Evolutionary conservation across 805 yeast species (phyloP), one percentile per base, ranked within the genome.

Genomic region (Metschnikowia similis): DNA sequence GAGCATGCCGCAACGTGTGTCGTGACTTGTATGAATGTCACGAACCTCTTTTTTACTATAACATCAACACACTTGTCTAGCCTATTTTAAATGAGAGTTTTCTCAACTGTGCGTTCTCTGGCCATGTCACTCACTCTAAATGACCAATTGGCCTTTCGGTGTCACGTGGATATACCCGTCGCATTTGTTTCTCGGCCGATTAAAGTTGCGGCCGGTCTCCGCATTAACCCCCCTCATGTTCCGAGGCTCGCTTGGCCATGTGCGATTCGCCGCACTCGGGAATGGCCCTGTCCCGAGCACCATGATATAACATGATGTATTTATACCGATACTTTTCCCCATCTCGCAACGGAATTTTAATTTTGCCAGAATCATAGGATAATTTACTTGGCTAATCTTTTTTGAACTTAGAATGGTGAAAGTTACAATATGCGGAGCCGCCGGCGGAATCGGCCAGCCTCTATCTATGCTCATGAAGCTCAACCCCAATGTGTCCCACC

Each of bases 391-490:
- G 5, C 21, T 4, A 21, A 1, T 21, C 21, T 21, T 21, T 21
- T 17, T 10, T 9, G 10, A 29, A 11, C 9, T 13, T 4, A n/a
- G 7, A 41, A 71, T 69, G 70, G 74, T 71, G 42, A 74, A 74
- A 65, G 78, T 74, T 50, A 74, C 78, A 35, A 77, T 74, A 46
- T 73, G 76, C 55, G 78, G 78, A 39, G 78, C 77, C 40, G 78
- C 78, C 46, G 78, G 78, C 48, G 78, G 78, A 42, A 74, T 74
- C 53, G 78, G 78, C 47, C 78, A 74, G 58, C 78, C 78, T 17
- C 67, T 74, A 48, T 73, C 77, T 10, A 64, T 73, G 48, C 65
- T 74, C 43, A 63, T 74, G 53, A 73, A 73, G 55, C 61, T 72
- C 51, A 73, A 73, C 55, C 65, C 69, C 6, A 57, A 62, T 14